Percentiles rank a stretch among this genome's conserved stretches.
phyloP scores from a whole-genome alignment of 1,139 yeast species.

The Petasospora rhodanensis region DNA sequence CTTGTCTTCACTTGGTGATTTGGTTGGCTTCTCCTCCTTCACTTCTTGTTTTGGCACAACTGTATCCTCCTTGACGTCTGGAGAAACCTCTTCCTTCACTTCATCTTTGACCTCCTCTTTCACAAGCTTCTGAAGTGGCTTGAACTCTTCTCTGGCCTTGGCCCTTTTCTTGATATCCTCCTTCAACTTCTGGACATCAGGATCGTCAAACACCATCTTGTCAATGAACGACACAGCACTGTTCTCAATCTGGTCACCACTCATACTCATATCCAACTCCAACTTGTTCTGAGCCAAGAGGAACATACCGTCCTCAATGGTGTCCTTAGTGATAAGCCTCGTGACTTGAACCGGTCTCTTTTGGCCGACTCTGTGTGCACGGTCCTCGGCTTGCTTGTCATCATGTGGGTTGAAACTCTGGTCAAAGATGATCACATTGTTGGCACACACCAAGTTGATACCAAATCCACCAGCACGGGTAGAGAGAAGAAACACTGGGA shows the following conservation, averaged over 20 bases:
- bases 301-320: slow-evolving; percentile 87
- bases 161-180: background rate
- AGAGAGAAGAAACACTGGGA: slow-evolving; percentile 82
- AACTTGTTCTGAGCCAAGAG: slow-evolving; percentile 86
- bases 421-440: slow-evolving; percentile 85
- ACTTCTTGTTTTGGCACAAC: background rate
- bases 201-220: slow-evolving; percentile 22
- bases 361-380: slow-evolving; percentile 98
- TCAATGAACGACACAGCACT: slow-evolving; percentile 22
- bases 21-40: background rate
- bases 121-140: too few relatives aligned
- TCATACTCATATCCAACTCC: slow-evolving; percentile 56
- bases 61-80: background rate
- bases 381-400: slow-evolving; percentile 96
- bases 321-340: slow-evolving; percentile 65
- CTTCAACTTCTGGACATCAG: too few relatives aligned
- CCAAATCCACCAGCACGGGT: slow-evolving; percentile 99
- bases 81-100: background rate
- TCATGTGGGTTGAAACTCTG: slow-evolving; percentile 97
- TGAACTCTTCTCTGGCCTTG: background rate
- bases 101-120: background rate
- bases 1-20: too few relatives aligned
- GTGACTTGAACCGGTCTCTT: slow-evolving; percentile 79
- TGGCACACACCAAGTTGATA: slow-evolving; percentile 93
- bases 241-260: slow-evolving; percentile 26